Evolutionary conservation across 108 stramenopile genomes (phyloP).

Genomic region (Asterionellopsis glacialis): DNA sequence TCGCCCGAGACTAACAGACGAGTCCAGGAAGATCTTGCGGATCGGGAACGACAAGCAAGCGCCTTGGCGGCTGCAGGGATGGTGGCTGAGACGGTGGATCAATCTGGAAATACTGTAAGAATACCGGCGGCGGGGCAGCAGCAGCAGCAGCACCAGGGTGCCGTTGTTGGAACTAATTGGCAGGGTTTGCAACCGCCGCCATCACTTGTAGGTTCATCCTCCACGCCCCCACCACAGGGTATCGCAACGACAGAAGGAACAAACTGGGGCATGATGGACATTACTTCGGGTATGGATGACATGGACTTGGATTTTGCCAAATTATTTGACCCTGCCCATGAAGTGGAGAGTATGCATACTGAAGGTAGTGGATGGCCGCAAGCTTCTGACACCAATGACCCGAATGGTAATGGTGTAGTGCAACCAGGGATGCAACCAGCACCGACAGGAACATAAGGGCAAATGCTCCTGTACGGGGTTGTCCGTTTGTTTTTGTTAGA

Average conservation of each 20-base stretch:
- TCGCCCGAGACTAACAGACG: conserved; percentile 42
- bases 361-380: conserved; percentile 49
- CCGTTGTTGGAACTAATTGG: background rate
- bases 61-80: conserved; percentile 82
- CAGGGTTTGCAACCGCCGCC: conserved; percentile 52
- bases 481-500: no score
- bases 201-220: conserved; percentile 18
- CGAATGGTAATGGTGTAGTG: no score
- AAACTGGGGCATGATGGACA: conserved; percentile 7
- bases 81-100: conserved; percentile 50
- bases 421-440: no score
- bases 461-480: no score
- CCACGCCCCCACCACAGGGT: background rate
- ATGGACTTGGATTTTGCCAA: conserved; percentile 80
- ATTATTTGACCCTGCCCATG: conserved; percentile 63
- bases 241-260: conserved; percentile 3
- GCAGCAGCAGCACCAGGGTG: background rate
- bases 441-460: no score
- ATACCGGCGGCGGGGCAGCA: no score
- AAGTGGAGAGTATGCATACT: conserved; percentile 32
- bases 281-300: conserved; percentile 3
- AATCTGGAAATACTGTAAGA: conserved; percentile 1
- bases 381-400: no score
- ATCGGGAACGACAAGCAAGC: conserved; percentile 81
- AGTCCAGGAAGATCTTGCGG: conserved; percentile 56